Conservation (phyloP, 495 filamentous ascomycete genomes). For the Coniosporium apollinis region DNA sequence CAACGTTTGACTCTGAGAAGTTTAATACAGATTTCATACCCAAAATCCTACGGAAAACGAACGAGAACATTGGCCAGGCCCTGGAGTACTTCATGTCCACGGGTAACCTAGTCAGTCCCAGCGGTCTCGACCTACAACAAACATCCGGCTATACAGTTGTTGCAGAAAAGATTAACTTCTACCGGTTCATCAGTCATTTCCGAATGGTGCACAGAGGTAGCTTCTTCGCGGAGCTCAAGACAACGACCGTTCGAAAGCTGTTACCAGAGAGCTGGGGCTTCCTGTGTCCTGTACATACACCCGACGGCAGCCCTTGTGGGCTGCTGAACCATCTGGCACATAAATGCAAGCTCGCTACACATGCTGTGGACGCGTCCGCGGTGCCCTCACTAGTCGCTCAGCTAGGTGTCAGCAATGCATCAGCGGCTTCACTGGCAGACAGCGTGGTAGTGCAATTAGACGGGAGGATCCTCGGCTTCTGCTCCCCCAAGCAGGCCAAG, state of each 20-base stretch:
- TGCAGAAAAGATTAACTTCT: conserved; percentile 97
- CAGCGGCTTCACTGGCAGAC: conserved; percentile 57
- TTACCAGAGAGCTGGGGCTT: conserved; percentile 97
- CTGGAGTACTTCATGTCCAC: conserved; percentile 94
- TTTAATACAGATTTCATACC: conserved; percentile 64
- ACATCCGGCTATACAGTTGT: conserved; percentile 89
- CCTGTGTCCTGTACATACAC: conserved; percentile 91
- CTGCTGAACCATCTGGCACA: conserved; percentile 90
- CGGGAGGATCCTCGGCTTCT: conserved; percentile 79
- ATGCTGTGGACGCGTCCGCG: conserved; percentile 48
- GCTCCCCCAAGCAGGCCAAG: conserved; percentile 62
- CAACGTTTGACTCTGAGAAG: conserved; percentile 47
- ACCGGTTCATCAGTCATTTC: conserved; percentile 97
- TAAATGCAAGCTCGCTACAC: conserved; percentile 78
- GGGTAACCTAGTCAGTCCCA: conserved; percentile 79
- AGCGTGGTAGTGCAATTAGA: conserved; percentile 81
- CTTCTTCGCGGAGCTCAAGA: conserved; percentile 96
- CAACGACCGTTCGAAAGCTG: conserved; percentile 87
- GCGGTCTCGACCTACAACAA: conserved; percentile 86
- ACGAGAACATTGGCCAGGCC: conserved; percentile 71
- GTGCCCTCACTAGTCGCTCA: conserved; percentile 55
- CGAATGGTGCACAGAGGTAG: conserved; percentile 97
- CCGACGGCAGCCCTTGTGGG: conserved; percentile 88
- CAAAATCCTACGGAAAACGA: conserved; percentile 59
- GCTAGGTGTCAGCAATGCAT: conserved; percentile 56